Evolutionary conservation across 2,329 filamentous ascomycete species (phyloP).

Genomic region (Didymella exigua): DNA sequence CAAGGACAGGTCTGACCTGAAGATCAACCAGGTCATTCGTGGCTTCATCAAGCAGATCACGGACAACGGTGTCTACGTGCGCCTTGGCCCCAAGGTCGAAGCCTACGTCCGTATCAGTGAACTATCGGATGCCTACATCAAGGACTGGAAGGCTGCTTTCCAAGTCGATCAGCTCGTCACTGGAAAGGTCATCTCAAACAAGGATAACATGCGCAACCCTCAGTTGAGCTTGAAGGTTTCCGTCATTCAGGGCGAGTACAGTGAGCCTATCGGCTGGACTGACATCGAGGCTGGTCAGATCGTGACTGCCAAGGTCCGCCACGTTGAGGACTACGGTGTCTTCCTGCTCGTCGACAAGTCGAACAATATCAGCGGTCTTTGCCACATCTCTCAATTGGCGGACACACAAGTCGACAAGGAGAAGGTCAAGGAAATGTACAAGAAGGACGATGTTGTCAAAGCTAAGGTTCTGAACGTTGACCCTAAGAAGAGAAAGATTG

Average conservation of each 20-base stretch:
- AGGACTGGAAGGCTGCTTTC: slow-evolving; percentile 93
- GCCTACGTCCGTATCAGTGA: slow-evolving; percentile 86
- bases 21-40: slow-evolving; percentile 77
- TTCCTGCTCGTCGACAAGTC: slow-evolving; percentile 91
- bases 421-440: slow-evolving; percentile 88
- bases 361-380: slow-evolving; percentile 87
- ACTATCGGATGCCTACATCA: slow-evolving; percentile 87
- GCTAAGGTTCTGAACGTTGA: slow-evolving; percentile 85
- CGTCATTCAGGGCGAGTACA: slow-evolving; percentile 78
- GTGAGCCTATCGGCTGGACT: slow-evolving; percentile 72
- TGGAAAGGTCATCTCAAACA: slow-evolving; percentile 78
- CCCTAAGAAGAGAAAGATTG: slow-evolving; percentile 75
- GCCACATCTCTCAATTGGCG: slow-evolving; percentile 90
- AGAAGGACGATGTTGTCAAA: slow-evolving; percentile 90
- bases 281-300: slow-evolving; percentile 80
- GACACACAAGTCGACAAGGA: slow-evolving; percentile 81
- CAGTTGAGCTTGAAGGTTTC: slow-evolving; percentile 89
- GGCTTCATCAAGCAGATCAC: slow-evolving; percentile 92
- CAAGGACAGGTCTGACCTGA: slow-evolving; percentile 70
- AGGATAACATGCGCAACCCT: slow-evolving; percentile 70
- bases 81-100: slow-evolving; percentile 78
- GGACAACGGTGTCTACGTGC: slow-evolving; percentile 87
- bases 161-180: slow-evolving; percentile 88
- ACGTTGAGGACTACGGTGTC: slow-evolving; percentile 92
- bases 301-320: slow-evolving; percentile 87